Base-by-base conservation (phyloP, 2,329 filamentous ascomycete species). In the Talaromyces rugulosus region DNA sequence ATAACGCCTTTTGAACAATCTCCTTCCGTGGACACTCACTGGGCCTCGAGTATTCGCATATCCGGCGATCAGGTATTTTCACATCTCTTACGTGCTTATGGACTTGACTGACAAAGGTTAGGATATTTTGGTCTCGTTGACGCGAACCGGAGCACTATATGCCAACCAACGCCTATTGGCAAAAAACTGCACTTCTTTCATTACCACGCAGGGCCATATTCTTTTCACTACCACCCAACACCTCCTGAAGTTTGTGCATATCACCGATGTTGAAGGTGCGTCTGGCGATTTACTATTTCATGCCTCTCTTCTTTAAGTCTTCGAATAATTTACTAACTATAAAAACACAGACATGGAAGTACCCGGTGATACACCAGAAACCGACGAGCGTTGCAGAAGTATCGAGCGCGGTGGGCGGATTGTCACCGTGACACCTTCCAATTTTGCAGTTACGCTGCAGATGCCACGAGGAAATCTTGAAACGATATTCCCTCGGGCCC, bases 401-500 rank as follows among this genome's bases (percentile, higher is more conserved):
- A 90, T 99, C 61, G 95, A 99, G 75, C 87, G 95, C 66, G 95
- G 95, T 16, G 92, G 90, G 3, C 88, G 87, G 56, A 83, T 99
- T 14, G 87, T 99, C 27, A 95, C 91, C 0, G 92, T 92, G 31
- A 93, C 96, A 75, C 94, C 95, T 1, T 91, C 91, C 3, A 89
- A 87, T 47, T 95, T 96, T 77, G 90, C 87, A 59, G 81, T 99
- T 8, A 86, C 96, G 0, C 81, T 99, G 3, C 95, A 99, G 74
- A 97, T 97, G 91, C 95, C 95, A 1, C 85, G 95, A 69, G 95
- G 95, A 23, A 99, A 99, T 68, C 79, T 98, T 1, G 95, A 99
- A 76, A 98, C 94, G 0, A 93, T 98, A 56, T 98, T 89, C 71
- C 95, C 95, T 16, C 85, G 95, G 63, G 94, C 94, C 14, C 88